These are phyloP conservation scores for Dothiorella sarmentorum DNA, from an alignment of 2,329 filamentous ascomycete genomes.

Conservation along the genomic window DNA sequence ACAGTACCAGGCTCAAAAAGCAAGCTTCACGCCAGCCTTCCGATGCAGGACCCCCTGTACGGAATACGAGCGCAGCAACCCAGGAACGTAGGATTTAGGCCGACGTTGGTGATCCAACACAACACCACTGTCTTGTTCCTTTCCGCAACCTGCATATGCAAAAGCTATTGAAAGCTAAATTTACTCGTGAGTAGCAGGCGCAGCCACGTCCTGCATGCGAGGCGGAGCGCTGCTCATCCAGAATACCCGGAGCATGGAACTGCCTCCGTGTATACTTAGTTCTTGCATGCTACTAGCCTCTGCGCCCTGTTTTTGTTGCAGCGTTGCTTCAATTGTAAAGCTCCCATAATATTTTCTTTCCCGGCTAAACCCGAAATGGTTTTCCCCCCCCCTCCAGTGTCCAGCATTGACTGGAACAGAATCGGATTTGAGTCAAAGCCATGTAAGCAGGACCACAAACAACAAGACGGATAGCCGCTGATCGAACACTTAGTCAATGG, in stretches of 20 bases:
- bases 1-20: too few relatives aligned
- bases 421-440: slow-evolving; percentile 19
- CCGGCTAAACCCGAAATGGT: slow-evolving; percentile 14
- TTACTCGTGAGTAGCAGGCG: neutral
- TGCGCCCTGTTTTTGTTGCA: neutral
- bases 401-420: slow-evolving; percentile 21
- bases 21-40: too few relatives aligned
- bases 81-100: neutral
- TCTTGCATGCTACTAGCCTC: neutral
- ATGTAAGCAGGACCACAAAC: neutral
- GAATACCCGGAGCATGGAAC: neutral
- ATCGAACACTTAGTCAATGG: slow-evolving; percentile 21
- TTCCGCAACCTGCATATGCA: neutral
- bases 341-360: neutral
- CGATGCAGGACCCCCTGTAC: too few relatives aligned
- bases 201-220: neutral
- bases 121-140: neutral
- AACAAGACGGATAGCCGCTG: neutral
- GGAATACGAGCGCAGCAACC: neutral
- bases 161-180: neutral
- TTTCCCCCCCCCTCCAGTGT: slow-evolving; percentile 20
- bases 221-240: neutral
- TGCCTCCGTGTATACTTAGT: neutral
- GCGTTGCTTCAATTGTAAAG: neutral
- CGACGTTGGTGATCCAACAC: neutral